A percentile compares a stretch with the other conserved stretches of the same genome.
Evolutionary conservation across 2,329 filamentous ascomycete species (phyloP).

Genomic region (Fusarium sulawesiense): DNA sequence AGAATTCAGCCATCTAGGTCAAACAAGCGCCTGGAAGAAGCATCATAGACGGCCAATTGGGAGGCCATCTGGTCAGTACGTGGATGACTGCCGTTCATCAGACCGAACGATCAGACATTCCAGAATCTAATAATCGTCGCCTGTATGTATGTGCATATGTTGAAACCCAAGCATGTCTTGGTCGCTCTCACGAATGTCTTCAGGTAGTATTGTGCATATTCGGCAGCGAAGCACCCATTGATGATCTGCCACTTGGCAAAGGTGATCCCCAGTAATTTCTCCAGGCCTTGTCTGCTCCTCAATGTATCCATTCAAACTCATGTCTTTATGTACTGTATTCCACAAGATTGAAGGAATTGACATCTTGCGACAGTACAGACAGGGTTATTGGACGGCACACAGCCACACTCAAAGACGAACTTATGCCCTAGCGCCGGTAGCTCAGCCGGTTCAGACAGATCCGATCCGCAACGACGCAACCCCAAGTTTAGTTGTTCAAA

Average conservation of each 20-base stretch:
- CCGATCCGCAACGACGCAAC: conserved; percentile 33
- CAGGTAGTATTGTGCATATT: conserved; percentile 9
- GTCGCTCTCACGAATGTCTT: conserved; percentile 3
- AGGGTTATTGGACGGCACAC: conserved; percentile 28
- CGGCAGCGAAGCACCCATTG: conserved; percentile 27
- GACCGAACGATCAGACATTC: conserved; percentile 3
- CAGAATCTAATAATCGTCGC: not conserved
- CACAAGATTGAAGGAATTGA: conserved; percentile 15
- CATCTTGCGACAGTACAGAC: conserved; percentile 23
- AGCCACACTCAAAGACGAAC: conserved; percentile 6
- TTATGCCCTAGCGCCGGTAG: conserved; percentile 27
- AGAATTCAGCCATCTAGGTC: conserved; percentile 13
- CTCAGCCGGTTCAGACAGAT: conserved; percentile 38
- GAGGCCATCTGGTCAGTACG: conserved; percentile 9
- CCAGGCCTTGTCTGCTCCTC: conserved; percentile 16
- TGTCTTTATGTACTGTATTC: not conserved
- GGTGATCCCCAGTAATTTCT: conserved; percentile 39
- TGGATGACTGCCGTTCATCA: conserved; percentile 13
- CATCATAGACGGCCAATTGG: conserved; percentile 25
- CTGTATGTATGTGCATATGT: conserved; percentile 12
- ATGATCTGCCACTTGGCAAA: conserved; percentile 41
- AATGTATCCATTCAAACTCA: conserved; percentile 2
- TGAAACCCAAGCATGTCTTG: not conserved
- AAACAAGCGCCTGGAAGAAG: conserved; percentile 38
- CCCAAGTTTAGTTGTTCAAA: conserved; percentile 12